Percentiles rank a stretch among this genome's conserved stretches.
Conservation (phyloP, 495 filamentous ascomycete species). For the Trichocladium uniseriatum region DNA sequence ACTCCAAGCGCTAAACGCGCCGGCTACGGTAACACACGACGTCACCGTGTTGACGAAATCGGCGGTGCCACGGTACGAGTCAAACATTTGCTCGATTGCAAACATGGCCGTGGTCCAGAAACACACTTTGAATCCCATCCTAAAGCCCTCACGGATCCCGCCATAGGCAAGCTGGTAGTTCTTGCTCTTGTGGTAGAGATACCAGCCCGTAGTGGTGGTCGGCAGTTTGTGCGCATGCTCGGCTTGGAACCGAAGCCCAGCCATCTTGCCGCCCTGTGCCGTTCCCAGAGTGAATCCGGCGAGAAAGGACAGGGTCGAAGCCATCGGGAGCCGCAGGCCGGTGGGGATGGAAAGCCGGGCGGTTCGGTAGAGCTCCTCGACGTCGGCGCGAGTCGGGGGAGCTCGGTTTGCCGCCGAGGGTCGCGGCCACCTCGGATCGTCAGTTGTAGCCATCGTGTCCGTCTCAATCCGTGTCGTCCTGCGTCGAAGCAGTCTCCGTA, state of each 20-base stretch:
- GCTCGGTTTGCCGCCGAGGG: not conserved
- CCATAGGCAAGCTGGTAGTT: constrained; percentile 75
- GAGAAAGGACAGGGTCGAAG: constrained; percentile 48
- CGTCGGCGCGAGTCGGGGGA: constrained; percentile 7
- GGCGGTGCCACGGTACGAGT: constrained; percentile 57
- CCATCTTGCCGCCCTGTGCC: constrained; percentile 59
- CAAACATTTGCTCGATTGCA: constrained; percentile 73
- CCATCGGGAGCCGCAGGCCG: constrained; percentile 53
- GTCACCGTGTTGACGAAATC: constrained; percentile 70
- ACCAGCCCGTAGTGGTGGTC: constrained; percentile 75
- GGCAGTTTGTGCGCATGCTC: constrained; percentile 90
- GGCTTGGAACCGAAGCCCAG: constrained; percentile 76
- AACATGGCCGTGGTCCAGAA: constrained; percentile 62
- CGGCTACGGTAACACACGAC: constrained; percentile 72
- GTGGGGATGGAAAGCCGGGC: constrained; percentile 53
- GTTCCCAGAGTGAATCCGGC: constrained; percentile 62
- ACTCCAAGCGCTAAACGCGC: constrained; percentile 83
- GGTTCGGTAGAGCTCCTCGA: constrained; percentile 20
- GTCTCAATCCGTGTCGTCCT: too few relatives aligned
- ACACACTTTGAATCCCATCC: constrained; percentile 61
- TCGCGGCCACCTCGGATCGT: not conserved
- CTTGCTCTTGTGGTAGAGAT: constrained; percentile 94
- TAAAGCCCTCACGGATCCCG: constrained; percentile 65
- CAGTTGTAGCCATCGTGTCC: constrained; percentile 1
- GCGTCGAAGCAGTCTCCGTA: too few relatives aligned